These are phyloP conservation scores for Kodamaea fungicola DNA, from an alignment of 1,139 yeast species.

Conservation along the genomic window DNA sequence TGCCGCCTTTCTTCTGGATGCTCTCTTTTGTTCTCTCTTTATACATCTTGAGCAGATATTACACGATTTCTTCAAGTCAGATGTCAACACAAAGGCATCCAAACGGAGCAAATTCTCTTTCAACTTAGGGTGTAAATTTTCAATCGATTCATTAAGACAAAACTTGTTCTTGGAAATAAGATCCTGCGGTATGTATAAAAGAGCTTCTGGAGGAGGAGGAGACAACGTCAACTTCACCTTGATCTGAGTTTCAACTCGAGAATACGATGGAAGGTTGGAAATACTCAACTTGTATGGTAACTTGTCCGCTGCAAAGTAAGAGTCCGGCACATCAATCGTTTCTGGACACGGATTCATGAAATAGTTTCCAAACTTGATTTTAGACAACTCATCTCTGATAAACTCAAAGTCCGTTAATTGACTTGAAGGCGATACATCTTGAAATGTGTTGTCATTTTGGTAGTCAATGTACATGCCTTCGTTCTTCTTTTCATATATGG, in stretches of 20 bases:
- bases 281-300: conserved; percentile 61
- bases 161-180: conserved; percentile 80
- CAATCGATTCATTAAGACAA: conserved; percentile 51
- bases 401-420: conserved; percentile 39
- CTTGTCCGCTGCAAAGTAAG: conserved; percentile 38
- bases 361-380: conserved; percentile 54
- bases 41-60: conserved; percentile 85
- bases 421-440: background rate
- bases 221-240: conserved; percentile 64
- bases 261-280: conserved; percentile 66
- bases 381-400: conserved; percentile 51
- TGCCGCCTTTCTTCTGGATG: conserved; percentile 79
- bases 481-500: conserved; percentile 5
- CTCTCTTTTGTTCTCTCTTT: conserved; percentile 88
- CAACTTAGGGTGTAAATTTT: conserved; percentile 42
- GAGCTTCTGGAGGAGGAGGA: conserved; percentile 70
- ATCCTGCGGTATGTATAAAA: conserved; percentile 80
- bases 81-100: conserved; percentile 67
- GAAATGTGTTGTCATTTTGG: conserved; percentile 4
- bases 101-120: conserved; percentile 54
- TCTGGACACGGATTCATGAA: conserved; percentile 39
- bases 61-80: conserved; percentile 52
- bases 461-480: conserved; percentile 23
- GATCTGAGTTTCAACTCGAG: conserved; percentile 94
- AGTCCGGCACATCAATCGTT: conserved; percentile 27